Base-by-base conservation (phyloP, 2,329 filamentous ascomycete species). In the Lecanoromycetidae sp. region DNA sequence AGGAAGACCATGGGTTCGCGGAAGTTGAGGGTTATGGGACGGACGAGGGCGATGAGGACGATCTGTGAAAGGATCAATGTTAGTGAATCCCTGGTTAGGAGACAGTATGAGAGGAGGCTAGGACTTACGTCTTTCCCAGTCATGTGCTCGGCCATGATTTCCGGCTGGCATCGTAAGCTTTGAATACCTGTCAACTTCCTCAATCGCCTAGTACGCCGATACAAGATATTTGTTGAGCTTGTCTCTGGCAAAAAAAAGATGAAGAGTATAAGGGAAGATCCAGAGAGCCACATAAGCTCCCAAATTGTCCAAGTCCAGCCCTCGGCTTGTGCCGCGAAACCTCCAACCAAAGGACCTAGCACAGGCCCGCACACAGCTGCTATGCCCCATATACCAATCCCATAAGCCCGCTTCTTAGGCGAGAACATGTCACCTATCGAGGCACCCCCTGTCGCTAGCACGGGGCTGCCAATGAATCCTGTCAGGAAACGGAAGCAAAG, bases 401-500 rank as follows among this genome's bases (percentile, higher is more conserved):
- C 62, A 42, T 67, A 67, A 2, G 63, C 64, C 15, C 62, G 58
- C 32, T 64, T 61, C 12, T 54, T 52, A 0, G 65, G 63, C 1
- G 49, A 46, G 56, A 63, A 71, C 25, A 71, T 67, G 45, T 72
- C 69, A 0, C 57, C 60, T 9, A 71, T 58, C 0, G 65, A 65
- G 5, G 69, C 69, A 34, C 63, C 69, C 2, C 68, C 68, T 1
- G 67, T 71, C 0, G 69, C 69, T 0, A 71, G 61, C 0, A 62
- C 61, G 0, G 69, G 68, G 0, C 60, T 63, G 1, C 71, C 71
- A 52, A 73, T 65, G 54, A 75, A 71, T 0, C 72, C 72, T 0
- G 68, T 69, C 0, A 76, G 51, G 54, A 75, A 75, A 5, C 73
- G 67, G 33, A 76, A 68, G 2, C 65, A 69, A 0, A 77, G 59